Conservation (phyloP, 2,329 filamentous ascomycete genomes). For the Fusarium odoratissimum region DNA sequence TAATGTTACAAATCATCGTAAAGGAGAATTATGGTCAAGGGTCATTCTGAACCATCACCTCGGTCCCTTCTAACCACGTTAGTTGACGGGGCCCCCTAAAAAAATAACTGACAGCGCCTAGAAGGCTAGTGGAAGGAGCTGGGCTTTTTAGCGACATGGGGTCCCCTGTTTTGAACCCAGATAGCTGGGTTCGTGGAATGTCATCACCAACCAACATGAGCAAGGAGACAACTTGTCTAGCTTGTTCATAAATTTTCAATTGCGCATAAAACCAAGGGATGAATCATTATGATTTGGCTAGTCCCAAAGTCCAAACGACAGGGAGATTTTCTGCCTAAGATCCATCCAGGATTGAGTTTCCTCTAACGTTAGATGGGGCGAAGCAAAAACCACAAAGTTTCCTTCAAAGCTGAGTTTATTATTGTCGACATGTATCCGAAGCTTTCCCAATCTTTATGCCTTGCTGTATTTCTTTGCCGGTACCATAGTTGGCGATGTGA, state of each 20-base stretch:
- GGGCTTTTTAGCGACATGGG: constrained; percentile 17
- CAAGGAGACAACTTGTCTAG: neutral
- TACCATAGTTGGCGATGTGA: neutral
- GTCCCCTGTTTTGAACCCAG: constrained; percentile 7
- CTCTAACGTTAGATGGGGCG: neutral
- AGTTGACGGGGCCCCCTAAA: neutral
- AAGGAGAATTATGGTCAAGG: neutral
- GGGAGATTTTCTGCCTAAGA: neutral
- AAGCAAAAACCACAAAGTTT: neutral
- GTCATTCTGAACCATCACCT: neutral
- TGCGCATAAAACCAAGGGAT: neutral
- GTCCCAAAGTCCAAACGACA: neutral
- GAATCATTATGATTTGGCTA: neutral
- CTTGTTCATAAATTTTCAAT: neutral
- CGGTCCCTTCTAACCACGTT: constrained; percentile 3
- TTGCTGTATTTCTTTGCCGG: neutral
- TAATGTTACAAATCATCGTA: neutral
- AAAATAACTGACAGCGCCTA: constrained; percentile 25
- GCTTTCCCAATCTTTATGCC: neutral
- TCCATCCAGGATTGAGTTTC: neutral
- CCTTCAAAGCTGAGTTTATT: neutral
- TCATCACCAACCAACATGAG: neutral
- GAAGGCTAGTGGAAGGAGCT: constrained; percentile 27
- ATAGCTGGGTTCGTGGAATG: constrained; percentile 4
- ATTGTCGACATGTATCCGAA: neutral